Evolutionary conservation across 371 early-diverging fungal genomes (phyloP).

Genomic region (Mucor lusitanicus): DNA sequence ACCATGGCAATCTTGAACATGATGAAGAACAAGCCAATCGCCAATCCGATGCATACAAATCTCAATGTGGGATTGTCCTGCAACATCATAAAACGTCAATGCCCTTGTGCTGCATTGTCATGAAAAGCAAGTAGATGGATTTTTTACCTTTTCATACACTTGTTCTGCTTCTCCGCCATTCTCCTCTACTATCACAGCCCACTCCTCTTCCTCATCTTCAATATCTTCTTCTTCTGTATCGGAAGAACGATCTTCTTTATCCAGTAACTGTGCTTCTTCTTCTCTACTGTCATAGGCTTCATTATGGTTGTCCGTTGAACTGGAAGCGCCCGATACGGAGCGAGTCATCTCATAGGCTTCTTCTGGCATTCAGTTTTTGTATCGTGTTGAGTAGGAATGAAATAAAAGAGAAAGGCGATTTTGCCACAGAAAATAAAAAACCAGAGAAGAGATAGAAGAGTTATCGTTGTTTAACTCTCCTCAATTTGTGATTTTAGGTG

Average conservation of each 20-base stretch:
- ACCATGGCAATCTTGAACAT: constrained; percentile 27
- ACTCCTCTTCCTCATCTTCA: constrained; percentile 17
- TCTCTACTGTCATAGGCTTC: constrained; percentile 11
- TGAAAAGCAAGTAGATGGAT: too few species aligned
- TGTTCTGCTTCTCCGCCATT: not conserved
- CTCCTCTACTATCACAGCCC: constrained; percentile 22
- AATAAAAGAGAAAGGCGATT: not conserved
- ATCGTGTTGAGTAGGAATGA: not conserved
- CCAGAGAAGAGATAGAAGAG: not conserved
- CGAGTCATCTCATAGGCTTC: constrained; percentile 21
- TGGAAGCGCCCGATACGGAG: constrained; percentile 12
- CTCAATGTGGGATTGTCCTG: constrained; percentile 18
- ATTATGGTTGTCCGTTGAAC: constrained; percentile 1
- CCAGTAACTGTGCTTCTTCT: constrained; percentile 20
- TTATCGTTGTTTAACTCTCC: not conserved
- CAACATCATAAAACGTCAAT: not conserved
- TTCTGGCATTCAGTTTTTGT: constrained; percentile 2
- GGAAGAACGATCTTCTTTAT: constrained; percentile 16
- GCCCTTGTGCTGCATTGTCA: not conserved
- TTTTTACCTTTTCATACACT: constrained; percentile 9
- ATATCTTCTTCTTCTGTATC: constrained; percentile 5
- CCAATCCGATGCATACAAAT: constrained; percentile 18
- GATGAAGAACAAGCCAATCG: constrained; percentile 31
- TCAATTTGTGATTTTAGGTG: not conserved
- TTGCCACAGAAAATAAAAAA: not conserved